Evolutionary conservation across 257 asterid species (phyloP).

Genomic region (Pogostemon cablin): DNA sequence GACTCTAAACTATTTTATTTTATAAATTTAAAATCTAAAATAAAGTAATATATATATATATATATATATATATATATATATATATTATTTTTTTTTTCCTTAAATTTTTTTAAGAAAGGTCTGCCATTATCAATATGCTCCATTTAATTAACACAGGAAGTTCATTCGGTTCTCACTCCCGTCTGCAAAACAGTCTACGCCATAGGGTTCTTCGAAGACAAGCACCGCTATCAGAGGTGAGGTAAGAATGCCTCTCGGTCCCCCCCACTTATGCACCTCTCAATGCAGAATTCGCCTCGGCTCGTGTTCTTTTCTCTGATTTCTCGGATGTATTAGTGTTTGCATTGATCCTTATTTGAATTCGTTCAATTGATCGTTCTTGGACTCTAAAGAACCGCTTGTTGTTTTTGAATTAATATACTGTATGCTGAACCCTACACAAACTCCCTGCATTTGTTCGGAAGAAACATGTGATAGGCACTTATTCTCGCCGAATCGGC

Average conservation of each 20-base stretch:
- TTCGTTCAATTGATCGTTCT: conserved; percentile 21
- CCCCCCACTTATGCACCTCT: background rate
- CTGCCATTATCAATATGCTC: no score
- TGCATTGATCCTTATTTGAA: conserved; percentile 23
- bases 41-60: no score
- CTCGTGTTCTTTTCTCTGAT: conserved; percentile 13
- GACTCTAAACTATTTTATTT: no score
- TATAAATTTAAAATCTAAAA: no score
- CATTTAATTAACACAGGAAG: background rate
- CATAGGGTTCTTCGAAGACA: conserved; percentile 12
- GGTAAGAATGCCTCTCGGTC: conserved; percentile 11
- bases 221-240: conserved; percentile 28
- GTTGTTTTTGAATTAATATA: background rate
- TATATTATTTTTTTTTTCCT: no score
- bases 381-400: background rate
- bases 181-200: background rate
- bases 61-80: no score
- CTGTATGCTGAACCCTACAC: conserved; percentile 19
- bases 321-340: background rate
- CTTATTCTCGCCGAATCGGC: conserved; percentile 19
- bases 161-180: background rate
- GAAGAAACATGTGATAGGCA: background rate
- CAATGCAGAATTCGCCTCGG: conserved; percentile 8
- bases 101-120: no score
- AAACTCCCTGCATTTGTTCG: background rate